Conservation (phyloP, 2,329 filamentous ascomycete species). For the Mollisiaceae sp. region DNA sequence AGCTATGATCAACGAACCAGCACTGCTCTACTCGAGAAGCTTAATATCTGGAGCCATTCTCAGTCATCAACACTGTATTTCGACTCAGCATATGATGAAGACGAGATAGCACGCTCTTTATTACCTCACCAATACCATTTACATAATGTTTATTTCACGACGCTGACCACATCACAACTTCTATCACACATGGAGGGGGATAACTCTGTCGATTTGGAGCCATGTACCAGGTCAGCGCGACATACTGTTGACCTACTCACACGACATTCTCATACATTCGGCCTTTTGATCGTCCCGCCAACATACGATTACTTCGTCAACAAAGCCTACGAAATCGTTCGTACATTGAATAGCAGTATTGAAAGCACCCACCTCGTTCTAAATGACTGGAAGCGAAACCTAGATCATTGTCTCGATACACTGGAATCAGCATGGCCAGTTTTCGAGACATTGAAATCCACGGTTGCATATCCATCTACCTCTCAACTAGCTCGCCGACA, state of each 20-base stretch:
- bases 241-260: slow-evolving; percentile 45
- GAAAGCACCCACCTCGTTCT: slow-evolving; percentile 38
- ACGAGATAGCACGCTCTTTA: slow-evolving; percentile 28
- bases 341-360: slow-evolving; percentile 38
- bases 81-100: slow-evolving; percentile 30
- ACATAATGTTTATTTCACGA: slow-evolving; percentile 39
- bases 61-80: slow-evolving; percentile 36
- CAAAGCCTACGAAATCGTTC: slow-evolving; percentile 42
- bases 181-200: slow-evolving; percentile 29
- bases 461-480: slow-evolving; percentile 25
- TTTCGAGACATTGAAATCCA: slow-evolving; percentile 35
- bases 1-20: slow-evolving; percentile 28
- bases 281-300: slow-evolving; percentile 46
- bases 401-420: slow-evolving; percentile 37
- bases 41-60: slow-evolving; percentile 36
- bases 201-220: slow-evolving; percentile 37
- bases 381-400: slow-evolving; percentile 40
- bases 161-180: slow-evolving; percentile 37
- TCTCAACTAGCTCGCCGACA: slow-evolving; percentile 29
- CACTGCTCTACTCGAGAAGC: slow-evolving; percentile 34
- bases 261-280: slow-evolving; percentile 47
- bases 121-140: slow-evolving; percentile 43
- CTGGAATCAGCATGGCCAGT: slow-evolving; percentile 40
- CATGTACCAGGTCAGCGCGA: slow-evolving; percentile 44
- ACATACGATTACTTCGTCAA: slow-evolving; percentile 49